phyloP scores from a whole-genome alignment of 2,329 filamentous ascomycete species.

The Hymenoscyphus fructigenus region DNA sequence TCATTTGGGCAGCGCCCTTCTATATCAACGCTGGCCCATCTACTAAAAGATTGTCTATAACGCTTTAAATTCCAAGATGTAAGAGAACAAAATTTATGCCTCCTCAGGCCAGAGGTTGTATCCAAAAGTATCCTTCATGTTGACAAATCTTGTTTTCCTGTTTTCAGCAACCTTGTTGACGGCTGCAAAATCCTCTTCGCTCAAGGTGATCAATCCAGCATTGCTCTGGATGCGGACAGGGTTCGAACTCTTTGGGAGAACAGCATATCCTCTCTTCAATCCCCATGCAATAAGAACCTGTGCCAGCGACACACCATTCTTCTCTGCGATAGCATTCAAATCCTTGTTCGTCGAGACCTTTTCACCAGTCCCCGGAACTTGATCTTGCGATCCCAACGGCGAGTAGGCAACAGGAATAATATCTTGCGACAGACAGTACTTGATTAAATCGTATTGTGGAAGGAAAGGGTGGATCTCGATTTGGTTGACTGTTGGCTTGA shows the following conservation, averaged over 20 bases:
- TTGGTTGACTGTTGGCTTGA: constrained; percentile 53
- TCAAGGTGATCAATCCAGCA: constrained; percentile 63
- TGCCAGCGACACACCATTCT: constrained; percentile 58
- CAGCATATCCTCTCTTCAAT: constrained; percentile 65
- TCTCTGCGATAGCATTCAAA: constrained; percentile 62
- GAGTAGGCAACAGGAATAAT: constrained; percentile 74
- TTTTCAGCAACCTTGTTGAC: constrained; percentile 61
- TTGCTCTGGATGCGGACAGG: constrained; percentile 69
- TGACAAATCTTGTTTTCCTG: constrained; percentile 70
- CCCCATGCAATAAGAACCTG: constrained; percentile 73
- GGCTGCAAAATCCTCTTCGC: constrained; percentile 58
- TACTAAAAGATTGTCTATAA: background rate
- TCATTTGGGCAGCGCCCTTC: background rate
- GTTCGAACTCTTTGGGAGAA: constrained; percentile 72
- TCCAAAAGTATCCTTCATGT: constrained; percentile 80
- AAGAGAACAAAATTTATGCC: constrained; percentile 17
- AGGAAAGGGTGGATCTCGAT: constrained; percentile 75
- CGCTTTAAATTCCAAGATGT: background rate
- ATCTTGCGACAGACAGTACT: constrained; percentile 65
- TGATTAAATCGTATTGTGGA: constrained; percentile 67
- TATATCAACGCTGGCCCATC: background rate
- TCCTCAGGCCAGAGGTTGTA: constrained; percentile 70
- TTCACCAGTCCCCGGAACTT: constrained; percentile 66
- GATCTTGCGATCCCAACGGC: constrained; percentile 63
- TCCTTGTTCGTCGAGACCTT: constrained; percentile 61